Evolutionary conservation across 2,329 filamentous ascomycete species (phyloP), one percentile per base, ranked within the genome.

Genomic region (Furcasterigmium sp.): DNA sequence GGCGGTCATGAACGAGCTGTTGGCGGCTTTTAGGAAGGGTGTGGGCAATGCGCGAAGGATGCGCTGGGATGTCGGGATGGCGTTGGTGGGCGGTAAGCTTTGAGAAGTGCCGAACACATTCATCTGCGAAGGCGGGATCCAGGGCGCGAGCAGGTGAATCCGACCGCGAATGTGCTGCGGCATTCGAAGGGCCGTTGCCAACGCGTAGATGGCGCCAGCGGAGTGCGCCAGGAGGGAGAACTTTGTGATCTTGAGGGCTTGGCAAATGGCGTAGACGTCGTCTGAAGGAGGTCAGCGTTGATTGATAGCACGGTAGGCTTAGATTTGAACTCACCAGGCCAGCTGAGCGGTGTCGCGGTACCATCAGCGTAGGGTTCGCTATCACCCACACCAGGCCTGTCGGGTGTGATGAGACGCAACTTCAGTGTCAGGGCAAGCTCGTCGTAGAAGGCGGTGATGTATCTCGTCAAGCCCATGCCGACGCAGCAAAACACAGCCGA

Each of bases 191-290:
- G 93, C 93, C 1, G 93, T 97, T 0, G 93, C 93, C 15, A 98
- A 77, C 2, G 93, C 93, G 59, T 98, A 98, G 41, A 98, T 95
- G n/a, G 93, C 91, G 14, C 93, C 93, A 1, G 93, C 93, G 1
- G 91, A 97, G 63, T 98, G 93, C 2, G 93, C 93, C 2, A 98
- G 76, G 17, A 98, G 87, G 7, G 91, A 97, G 60, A 98, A 98
- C 53, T 95, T 95, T 10, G 85, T 93, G 50, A 98, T 94, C 53
- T 89, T 91, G 36, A 98, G 75, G 13, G 86, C 75, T 57, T 95
- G 88, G 61, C 93, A 98, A 46, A 98, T 95, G 41, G 91, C 85
- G 46, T 94, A 87, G 13, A 98, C 89, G 63, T 98, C 93, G 57
- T 80, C 76, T 78, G 46, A 3, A 47, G 3, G 5, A 32, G 3